Conservation (phyloP, 352 stramenopile species). For the Globisporangium irregulare region DNA sequence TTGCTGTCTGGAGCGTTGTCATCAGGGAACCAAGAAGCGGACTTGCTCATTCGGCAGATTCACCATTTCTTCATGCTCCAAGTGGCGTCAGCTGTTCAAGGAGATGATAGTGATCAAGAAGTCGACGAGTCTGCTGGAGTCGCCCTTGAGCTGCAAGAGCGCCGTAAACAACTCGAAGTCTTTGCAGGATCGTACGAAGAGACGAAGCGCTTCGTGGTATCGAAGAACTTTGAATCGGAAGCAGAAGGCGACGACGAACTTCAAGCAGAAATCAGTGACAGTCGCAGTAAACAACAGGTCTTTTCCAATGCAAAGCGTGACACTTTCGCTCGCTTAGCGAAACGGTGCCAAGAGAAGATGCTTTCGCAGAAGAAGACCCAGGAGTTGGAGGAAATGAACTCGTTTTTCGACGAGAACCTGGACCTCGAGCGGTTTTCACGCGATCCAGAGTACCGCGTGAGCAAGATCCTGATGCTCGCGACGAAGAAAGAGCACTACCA, state of each 20-base stretch:
- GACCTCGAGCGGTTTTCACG: constrained; percentile 52
- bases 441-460: constrained; percentile 46
- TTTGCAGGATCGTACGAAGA: constrained; percentile 14
- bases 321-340: constrained; percentile 34
- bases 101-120: not conserved
- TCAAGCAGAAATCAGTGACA: not conserved
- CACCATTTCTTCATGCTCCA: constrained; percentile 52
- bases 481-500: constrained; percentile 48
- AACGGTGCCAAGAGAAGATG: constrained; percentile 43
- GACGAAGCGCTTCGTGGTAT: constrained; percentile 12
- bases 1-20: constrained; percentile 6
- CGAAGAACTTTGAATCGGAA: constrained; percentile 12
- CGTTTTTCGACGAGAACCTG: constrained; percentile 58
- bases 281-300: not conserved
- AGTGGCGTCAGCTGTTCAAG: constrained; percentile 16
- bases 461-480: constrained; percentile 48
- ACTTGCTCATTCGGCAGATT: constrained; percentile 24
- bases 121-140: not conserved
- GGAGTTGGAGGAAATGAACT: constrained; percentile 59
- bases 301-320: not conserved
- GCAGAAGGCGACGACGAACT: constrained; percentile 6
- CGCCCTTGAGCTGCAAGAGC: not conserved
- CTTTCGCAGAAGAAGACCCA: constrained; percentile 52
- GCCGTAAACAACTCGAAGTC: constrained; percentile 3
- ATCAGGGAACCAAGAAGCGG: constrained; percentile 1